Percentiles rank a stretch among this genome's conserved stretches.
phyloP scores from a whole-genome alignment of 495 filamentous ascomycete species.

The Schizothecium vesticola region DNA sequence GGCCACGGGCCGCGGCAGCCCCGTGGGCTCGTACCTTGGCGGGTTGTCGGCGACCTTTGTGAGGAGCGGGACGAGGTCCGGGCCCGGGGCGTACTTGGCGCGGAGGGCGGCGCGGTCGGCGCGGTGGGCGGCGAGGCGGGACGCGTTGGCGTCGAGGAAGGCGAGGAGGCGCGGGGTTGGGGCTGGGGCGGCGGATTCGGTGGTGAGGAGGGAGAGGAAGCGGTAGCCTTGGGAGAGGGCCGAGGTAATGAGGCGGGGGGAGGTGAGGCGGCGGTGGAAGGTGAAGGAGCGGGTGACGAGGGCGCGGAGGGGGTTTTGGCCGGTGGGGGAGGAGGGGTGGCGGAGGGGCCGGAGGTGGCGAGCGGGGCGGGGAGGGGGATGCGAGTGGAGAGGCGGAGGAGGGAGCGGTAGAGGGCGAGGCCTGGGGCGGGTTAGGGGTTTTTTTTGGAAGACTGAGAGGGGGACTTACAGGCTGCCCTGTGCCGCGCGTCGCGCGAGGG shows the following conservation, averaged over 20 bases:
- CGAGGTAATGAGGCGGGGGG: constrained; percentile 48
- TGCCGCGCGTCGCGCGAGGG: constrained; percentile 48
- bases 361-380: constrained; percentile 42
- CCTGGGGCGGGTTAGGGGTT: constrained; percentile 36
- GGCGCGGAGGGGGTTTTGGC: constrained; percentile 30
- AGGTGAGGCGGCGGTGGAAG: constrained; percentile 49
- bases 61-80: constrained; percentile 27
- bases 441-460: neutral
- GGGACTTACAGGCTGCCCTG: constrained; percentile 57
- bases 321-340: constrained; percentile 25
- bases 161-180: constrained; percentile 25
- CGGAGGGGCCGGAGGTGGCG: constrained; percentile 25
- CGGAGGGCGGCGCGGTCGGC: neutral
- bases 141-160: constrained; percentile 32
- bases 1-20: constrained; percentile 40
- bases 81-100: constrained; percentile 15
- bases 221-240: constrained; percentile 60
- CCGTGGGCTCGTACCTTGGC: constrained; percentile 38
- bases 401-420: constrained; percentile 66
- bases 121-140: constrained; percentile 14
- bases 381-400: constrained; percentile 55
- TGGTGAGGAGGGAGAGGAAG: constrained; percentile 25
- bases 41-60: constrained; percentile 26
- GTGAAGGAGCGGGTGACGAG: constrained; percentile 53
- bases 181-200: constrained; percentile 5